phyloP scores from a whole-genome alignment of 805 yeast species.

The Ogataea naganishii region DNA sequence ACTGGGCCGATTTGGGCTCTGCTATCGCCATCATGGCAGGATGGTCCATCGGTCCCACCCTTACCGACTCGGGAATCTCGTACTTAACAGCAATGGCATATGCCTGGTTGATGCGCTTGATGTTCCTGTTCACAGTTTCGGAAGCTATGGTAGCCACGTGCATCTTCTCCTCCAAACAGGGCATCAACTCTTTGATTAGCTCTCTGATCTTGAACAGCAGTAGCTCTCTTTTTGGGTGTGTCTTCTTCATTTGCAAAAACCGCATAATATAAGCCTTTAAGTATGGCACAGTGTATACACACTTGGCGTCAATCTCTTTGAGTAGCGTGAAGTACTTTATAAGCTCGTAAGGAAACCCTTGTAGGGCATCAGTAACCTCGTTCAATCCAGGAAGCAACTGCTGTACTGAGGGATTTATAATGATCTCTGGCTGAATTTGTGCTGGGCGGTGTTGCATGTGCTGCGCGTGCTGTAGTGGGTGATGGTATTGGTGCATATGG shows the following conservation, averaged over 20 bases:
- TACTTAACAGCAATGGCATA: conserved; percentile 62
- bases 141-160: conserved; percentile 91
- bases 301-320: conserved; percentile 92
- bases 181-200: conserved; percentile 62
- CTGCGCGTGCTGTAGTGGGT: not conserved
- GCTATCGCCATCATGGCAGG: conserved; percentile 77
- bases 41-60: conserved; percentile 76
- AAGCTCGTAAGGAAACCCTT: conserved; percentile 79
- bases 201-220: conserved; percentile 32
- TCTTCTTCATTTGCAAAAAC: conserved; percentile 31
- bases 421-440: too few species aligned
- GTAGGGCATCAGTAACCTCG: conserved; percentile 85
- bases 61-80: conserved; percentile 75
- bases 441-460: conserved; percentile 8
- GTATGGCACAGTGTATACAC: conserved; percentile 65
- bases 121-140: conserved; percentile 61
- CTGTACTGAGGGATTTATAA: conserved; percentile 14
- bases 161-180: conserved; percentile 94
- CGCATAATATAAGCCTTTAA: conserved; percentile 45
- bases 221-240: conserved; percentile 28
- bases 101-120: conserved; percentile 70
- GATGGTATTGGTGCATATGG: not conserved
- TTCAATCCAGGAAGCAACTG: conserved; percentile 77
- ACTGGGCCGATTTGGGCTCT: conserved; percentile 55
- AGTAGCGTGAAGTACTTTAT: conserved; percentile 79